Base-by-base conservation (phyloP, 2,329 filamentous ascomycete species). In the Aureobasidium musti region DNA sequence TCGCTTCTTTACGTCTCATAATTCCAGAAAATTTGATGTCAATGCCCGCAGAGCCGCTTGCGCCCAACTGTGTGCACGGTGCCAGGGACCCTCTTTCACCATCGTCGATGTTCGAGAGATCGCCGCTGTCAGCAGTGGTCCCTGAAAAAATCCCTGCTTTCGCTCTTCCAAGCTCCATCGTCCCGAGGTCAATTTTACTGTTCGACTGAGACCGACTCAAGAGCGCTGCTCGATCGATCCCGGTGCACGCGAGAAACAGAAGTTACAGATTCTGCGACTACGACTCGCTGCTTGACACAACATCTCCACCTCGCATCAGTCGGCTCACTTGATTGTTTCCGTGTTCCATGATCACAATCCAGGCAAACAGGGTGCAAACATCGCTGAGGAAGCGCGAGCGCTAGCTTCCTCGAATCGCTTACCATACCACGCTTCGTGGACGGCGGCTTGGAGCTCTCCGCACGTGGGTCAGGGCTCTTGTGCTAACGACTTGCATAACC, bases 111-210 rank as follows among this genome's bases (percentile, higher is more conserved):
- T 39, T 39, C 13, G 14, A 50, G 14, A 26, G 59, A 63, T 63
- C 59, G 43, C 10, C 59, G 59, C 59, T 63, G 59, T 63, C 59
- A 63, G 39, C 6, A 52, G 14, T 39, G 59, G 59, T 63, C 59
- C 59, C 59, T 52, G 59, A 52, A 39, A 28, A 52, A 63, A 50
- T 28, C 45, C 59, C 45, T 63, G 59, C 43, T 63, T 41, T 52
- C 33, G 43, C 41, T 61, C 57, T 37, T 56, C 26, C 49, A 14
- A 30, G 26, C n/a, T 52, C 33, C 28, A 35, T 23, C 43, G 30
- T 39, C 2, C 59, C 59, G 43, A 63, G 59, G 35, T 52, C 43
- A 63, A 63, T 63, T n/a, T 63, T 49, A 61, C 57, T 47, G 14
- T 17, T 10, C 45, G 35, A 63, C 45, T 39, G 33, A 63, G 59